Percentiles rank a stretch among this genome's conserved stretches.
These are phyloP conservation scores for Pelomyxa schiedti DNA, from an alignment of 78 protist genomes.

Conservation along the genomic window DNA sequence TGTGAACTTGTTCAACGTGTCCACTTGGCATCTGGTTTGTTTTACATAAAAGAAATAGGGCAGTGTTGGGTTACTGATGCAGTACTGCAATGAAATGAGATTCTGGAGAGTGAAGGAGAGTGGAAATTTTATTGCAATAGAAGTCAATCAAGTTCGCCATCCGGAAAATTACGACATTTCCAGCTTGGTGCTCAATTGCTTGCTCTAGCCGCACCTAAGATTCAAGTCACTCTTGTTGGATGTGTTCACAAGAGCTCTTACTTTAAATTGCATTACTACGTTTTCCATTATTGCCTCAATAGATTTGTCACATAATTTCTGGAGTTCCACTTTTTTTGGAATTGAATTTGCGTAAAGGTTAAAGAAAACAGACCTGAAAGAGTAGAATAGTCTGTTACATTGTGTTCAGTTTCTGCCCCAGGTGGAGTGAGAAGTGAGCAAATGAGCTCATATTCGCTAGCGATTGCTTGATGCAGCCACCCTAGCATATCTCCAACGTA, in stretches of 20 bases:
- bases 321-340: neutral
- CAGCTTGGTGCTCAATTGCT: conserved; percentile 27
- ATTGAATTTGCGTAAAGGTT: neutral
- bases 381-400: neutral
- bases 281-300: conserved; percentile 21
- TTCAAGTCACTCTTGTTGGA: neutral
- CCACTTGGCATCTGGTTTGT: no score
- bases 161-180: conserved; percentile 13
- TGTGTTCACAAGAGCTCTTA: neutral
- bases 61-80: no score
- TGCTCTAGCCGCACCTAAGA: conserved; percentile 28
- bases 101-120: conserved; percentile 4
- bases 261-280: conserved; percentile 22
- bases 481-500: conserved; percentile 74
- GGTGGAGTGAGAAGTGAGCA: conserved; percentile 5
- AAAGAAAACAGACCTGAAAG: neutral
- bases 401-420: neutral
- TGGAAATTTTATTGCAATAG: conserved; percentile 9
- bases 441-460: conserved; percentile 35
- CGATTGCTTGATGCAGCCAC: conserved; percentile 64
- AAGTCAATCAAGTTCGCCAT: conserved; percentile 31
- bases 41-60: no score
- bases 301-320: conserved; percentile 17
- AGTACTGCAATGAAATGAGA: no score
- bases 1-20: no score